Evolutionary conservation across 306 rosid genomes (phyloP), one percentile per base, ranked within the genome.

Genomic region (Castanea sativa): DNA sequence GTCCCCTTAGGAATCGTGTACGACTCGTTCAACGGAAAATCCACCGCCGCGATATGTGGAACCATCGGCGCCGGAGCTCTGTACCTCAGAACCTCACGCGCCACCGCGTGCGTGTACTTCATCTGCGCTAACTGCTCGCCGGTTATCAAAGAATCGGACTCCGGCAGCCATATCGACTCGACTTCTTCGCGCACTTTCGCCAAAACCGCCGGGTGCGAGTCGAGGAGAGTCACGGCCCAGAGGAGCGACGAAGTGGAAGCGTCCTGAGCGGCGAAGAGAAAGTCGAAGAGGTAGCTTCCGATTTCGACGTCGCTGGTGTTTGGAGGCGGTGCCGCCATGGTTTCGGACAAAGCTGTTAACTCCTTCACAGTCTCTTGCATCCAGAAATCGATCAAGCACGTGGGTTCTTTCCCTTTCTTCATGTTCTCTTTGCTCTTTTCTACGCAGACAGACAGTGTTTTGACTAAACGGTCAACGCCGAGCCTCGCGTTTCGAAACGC

Each of bases 181-280:
- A 95, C 97, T 16, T 93, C 97, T 0, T 81, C 84, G 7, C 97
- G 78, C 4, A 95, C 94, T 70, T 59, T 87, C 0, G 41, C 89
- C 7, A 95, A 77, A 15, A 95, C 93, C 5, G 79, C 88, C 0
- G 92, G 94, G 45, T 95, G 95, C 5, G 89, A 81, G 57, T 95
- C 97, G 0, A 95, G 90, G 27, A 95, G 79, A 60, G 89, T 65
- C 76, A 95, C 91, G 68, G 98, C 97, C 99, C 99, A 95, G 0
- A 95, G 91, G 49, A 95, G 59, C 20, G 99, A 95, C 13, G 99
- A 95, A 0, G 94, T 95, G 1, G 99, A 95, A 0, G 96, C 99
- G 60, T 92, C 99, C 75, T 95, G 97, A 1, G 99, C 87, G 0
- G 98, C 99, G 49, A 92, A 95, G 65, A 95, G 97, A 56, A 95